Base-by-base conservation (phyloP, 2,329 filamentous ascomycete species). In the Xylogone sp. region DNA sequence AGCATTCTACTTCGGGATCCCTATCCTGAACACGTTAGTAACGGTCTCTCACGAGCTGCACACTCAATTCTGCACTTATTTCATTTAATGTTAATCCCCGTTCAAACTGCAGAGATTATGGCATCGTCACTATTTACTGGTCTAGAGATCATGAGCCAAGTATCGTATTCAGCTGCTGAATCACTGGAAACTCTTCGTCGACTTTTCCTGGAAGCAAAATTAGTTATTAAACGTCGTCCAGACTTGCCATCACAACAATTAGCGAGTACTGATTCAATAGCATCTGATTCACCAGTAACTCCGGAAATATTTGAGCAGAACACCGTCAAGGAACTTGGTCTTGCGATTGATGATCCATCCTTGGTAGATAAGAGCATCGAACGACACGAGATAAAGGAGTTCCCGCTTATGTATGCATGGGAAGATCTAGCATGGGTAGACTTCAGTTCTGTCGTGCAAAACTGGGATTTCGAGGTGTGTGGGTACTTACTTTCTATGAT, bases 401-500 rank as follows among this genome's bases (percentile, higher is more conserved):
- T 24, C 21, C 43, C 43, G 8, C 43, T 24, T 18, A 16, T 24
- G 21, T 27, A 16, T 21, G 43, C 27, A 24, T 45, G 43, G 43
- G 43, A 45, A 21, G 21, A 45, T 27, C 27, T 45, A 21, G 21
- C 43, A 24, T 45, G 43, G 43, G 43, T 45, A 16, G 43, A 45
- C 43, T 45, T 45, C 12, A 27, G 43, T 27, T 45, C 43, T n/a
- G 43, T 45, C 20, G 22, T 27, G 43, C 43, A 45, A 27, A 27
- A 45, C 43, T 45, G 43, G 43, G 43, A 27, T 24, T 45, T 45
- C 22, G 43, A 45, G 43, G 43, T 45, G 27, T 45, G 43, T 45
- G n/a, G 20, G 27, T 18, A 20, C 18, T 45, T 21, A 21, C 21
- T 27, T 12, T 21, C 22, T 21, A 21, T 24, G 21, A 21, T n/a